Conservation (phyloP, 192 early-diverging fungal genomes). For the Glomus cerebriforme region DNA sequence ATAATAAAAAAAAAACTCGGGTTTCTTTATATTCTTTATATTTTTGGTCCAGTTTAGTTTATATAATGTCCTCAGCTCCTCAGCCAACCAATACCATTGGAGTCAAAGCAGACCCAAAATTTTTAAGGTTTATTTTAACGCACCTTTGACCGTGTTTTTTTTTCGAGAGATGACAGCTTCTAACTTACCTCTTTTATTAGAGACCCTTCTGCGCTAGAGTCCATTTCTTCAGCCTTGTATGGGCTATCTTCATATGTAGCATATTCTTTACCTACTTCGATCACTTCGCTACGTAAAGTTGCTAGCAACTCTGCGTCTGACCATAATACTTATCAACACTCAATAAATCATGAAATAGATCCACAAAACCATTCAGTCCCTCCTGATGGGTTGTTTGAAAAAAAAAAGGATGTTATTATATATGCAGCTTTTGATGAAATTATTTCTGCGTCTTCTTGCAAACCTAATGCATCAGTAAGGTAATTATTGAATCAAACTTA, state of each 20-base stretch:
- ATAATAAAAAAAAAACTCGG: too few species aligned
- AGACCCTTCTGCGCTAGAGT: slow-evolving; percentile 65
- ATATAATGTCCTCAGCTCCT: slow-evolving; percentile 2
- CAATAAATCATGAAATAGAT: slow-evolving; percentile 3
- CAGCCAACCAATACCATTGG: neutral
- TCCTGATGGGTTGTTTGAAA: neutral
- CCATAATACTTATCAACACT: neutral
- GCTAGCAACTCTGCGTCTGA: neutral
- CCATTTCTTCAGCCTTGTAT: slow-evolving; percentile 60
- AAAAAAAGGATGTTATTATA: slow-evolving; percentile 32
- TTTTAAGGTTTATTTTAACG: slow-evolving; percentile 4
- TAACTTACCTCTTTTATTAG: slow-evolving; percentile 31
- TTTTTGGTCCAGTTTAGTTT: too few species aligned
- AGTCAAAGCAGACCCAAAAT: slow-evolving; percentile 23
- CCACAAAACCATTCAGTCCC: neutral
- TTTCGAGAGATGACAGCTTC: neutral
- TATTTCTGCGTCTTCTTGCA: neutral
- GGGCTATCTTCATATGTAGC: slow-evolving; percentile 66
- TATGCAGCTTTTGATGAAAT: slow-evolving; percentile 41
- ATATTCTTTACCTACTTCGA: slow-evolving; percentile 56
- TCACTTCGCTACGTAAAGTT: slow-evolving; percentile 23
- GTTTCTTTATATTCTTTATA: too few species aligned
- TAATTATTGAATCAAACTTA: neutral
- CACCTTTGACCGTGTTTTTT: neutral
- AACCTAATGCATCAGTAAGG: neutral